These are phyloP conservation scores for Fusarium sp. DNA, from an alignment of 2,329 filamentous ascomycete genomes.

Conservation along the genomic window DNA sequence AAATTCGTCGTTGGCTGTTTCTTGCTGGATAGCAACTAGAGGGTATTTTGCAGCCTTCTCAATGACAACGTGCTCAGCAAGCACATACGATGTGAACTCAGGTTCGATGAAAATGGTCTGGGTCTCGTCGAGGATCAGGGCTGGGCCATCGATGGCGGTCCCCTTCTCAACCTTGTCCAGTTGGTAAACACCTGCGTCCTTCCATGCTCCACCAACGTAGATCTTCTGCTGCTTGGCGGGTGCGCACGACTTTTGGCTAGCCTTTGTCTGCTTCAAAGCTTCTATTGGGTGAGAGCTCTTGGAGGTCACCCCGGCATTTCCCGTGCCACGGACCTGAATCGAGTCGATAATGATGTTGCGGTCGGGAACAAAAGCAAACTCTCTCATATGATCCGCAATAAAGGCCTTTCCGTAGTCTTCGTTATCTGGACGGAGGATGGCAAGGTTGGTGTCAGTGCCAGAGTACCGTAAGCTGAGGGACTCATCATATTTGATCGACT, in stretches of 20 bases:
- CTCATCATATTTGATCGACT: slow-evolving; percentile 56
- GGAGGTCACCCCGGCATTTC: slow-evolving; percentile 1
- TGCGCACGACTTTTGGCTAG: background rate
- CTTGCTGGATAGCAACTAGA: too few relatives aligned
- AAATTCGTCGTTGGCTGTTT: slow-evolving; percentile 32
- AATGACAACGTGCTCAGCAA: slow-evolving; percentile 52
- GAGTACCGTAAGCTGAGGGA: slow-evolving; percentile 66
- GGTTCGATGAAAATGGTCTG: slow-evolving; percentile 52
- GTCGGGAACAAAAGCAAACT: slow-evolving; percentile 59
- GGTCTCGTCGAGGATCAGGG: slow-evolving; percentile 51
- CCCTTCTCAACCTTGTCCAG: slow-evolving; percentile 14
- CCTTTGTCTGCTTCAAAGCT: background rate
- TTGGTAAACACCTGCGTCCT: slow-evolving; percentile 13
- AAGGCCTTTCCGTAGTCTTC: slow-evolving; percentile 57
- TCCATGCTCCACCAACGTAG: slow-evolving; percentile 27
- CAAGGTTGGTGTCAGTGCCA: slow-evolving; percentile 59
- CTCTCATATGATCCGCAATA: slow-evolving; percentile 54
- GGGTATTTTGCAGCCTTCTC: slow-evolving; percentile 34
- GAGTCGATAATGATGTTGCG: slow-evolving; percentile 59
- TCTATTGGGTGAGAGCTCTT: background rate
- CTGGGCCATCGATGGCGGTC: slow-evolving; percentile 49
- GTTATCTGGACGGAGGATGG: slow-evolving; percentile 59
- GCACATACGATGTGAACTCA: slow-evolving; percentile 47
- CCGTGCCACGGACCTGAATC: slow-evolving; percentile 48
- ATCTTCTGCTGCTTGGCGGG: slow-evolving; percentile 7